A percentile compares a stretch with the other conserved stretches of the same genome.
Evolutionary conservation across 73 alveolate genomes (phyloP).

Genomic region (Uronychia binucleata): DNA sequence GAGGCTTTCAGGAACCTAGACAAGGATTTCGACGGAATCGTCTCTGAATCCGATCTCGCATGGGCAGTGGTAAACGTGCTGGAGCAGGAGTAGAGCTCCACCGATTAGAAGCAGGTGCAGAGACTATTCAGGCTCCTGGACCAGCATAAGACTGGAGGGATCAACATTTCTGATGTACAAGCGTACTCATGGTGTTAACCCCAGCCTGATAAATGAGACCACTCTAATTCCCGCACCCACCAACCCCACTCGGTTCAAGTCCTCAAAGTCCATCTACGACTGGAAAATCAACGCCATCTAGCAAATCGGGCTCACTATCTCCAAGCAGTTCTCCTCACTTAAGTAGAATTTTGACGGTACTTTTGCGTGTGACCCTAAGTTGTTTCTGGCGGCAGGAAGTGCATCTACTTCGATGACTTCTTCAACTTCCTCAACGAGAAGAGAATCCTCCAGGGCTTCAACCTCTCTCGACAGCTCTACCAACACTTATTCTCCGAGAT

Average conservation of each 20-base stretch:
- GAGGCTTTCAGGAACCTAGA: conserved; percentile 86
- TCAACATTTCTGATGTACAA: conserved; percentile 80
- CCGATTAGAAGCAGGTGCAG: conserved; percentile 77
- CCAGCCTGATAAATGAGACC: not conserved
- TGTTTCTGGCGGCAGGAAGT: conserved; percentile 58
- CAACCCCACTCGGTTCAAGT: conserved; percentile 70
- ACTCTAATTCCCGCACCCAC: not conserved
- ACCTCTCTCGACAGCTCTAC: conserved; percentile 72
- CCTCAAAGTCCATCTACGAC: conserved; percentile 38
- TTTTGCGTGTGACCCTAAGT: not conserved
- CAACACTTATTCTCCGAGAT: conserved; percentile 77
- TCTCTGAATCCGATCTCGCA: conserved; percentile 71
- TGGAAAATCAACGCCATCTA: conserved; percentile 84
- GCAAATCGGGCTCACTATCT: conserved; percentile 72
- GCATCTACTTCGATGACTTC: conserved; percentile 66
- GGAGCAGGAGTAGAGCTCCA: conserved; percentile 66
- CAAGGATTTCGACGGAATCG: conserved; percentile 84
- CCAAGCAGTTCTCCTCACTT: conserved; percentile 59
- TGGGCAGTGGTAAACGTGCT: conserved; percentile 66
- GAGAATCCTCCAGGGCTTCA: conserved; percentile 83
- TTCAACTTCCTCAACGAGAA: conserved; percentile 62
- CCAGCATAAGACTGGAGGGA: conserved; percentile 70
- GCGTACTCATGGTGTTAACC: conserved; percentile 52
- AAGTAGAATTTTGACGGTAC: conserved; percentile 53
- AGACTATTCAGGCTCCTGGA: conserved; percentile 85